Percentiles rank a stretch among this genome's conserved stretches.
These are phyloP conservation scores for Phytophthora pinifolia DNA, from an alignment of 352 stramenopile genomes.

Conservation along the genomic window DNA sequence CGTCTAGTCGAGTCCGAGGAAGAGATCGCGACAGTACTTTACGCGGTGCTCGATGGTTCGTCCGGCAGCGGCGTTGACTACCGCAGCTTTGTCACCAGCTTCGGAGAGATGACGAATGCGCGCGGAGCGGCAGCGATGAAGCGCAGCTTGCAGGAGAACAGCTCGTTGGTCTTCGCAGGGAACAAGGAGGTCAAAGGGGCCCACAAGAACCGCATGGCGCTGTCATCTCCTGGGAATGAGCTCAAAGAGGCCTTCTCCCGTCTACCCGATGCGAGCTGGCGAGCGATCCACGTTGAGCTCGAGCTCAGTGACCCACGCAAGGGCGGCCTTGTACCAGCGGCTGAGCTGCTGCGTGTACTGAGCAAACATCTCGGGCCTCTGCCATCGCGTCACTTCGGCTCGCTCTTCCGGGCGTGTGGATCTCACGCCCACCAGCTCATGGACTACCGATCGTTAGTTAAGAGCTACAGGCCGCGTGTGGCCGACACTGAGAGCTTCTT, in stretches of 20 bases:
- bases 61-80: slow-evolving; percentile 50
- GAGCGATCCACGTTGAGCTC: slow-evolving; percentile 66
- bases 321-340: slow-evolving; percentile 56
- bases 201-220: slow-evolving; percentile 55
- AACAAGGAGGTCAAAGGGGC: slow-evolving; percentile 52
- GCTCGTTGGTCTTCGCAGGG: slow-evolving; percentile 55
- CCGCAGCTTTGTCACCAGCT: slow-evolving; percentile 59
- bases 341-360: slow-evolving; percentile 64
- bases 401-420: slow-evolving; percentile 65
- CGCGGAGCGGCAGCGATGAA: slow-evolving; percentile 22
- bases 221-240: slow-evolving; percentile 66
- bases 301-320: slow-evolving; percentile 59
- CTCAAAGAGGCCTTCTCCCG: slow-evolving; percentile 74
- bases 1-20: slow-evolving; percentile 42
- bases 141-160: slow-evolving; percentile 55
- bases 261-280: slow-evolving; percentile 56
- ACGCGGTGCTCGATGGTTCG: slow-evolving; percentile 1
- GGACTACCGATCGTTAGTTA: slow-evolving; percentile 69
- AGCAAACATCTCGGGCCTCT: slow-evolving; percentile 63
- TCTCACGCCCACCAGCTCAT: slow-evolving; percentile 69
- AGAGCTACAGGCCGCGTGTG: slow-evolving; percentile 60
- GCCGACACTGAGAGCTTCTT: slow-evolving; percentile 64
- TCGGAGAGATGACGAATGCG: slow-evolving; percentile 41
- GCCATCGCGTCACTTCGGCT: slow-evolving; percentile 49
- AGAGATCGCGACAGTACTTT: slow-evolving; percentile 30